Percentiles rank a stretch among this genome's conserved stretches.
These are phyloP conservation scores for Myotisia sp. DNA, from an alignment of 2,329 filamentous ascomycete genomes.

Conservation along the genomic window DNA sequence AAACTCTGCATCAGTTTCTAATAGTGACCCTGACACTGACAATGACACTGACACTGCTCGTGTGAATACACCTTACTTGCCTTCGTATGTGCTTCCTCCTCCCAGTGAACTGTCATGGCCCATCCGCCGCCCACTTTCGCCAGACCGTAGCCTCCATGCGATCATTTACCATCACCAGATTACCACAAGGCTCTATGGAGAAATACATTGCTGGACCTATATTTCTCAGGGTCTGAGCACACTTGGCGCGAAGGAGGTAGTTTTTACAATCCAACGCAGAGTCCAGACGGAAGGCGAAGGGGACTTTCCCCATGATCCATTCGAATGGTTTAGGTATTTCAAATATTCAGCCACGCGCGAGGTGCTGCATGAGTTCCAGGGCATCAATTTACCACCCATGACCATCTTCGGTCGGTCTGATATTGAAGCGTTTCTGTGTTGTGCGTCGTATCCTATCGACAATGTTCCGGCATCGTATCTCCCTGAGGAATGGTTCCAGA, in stretches of 20 bases:
- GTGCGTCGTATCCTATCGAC: slow-evolving; percentile 5
- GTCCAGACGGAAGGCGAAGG: slow-evolving; percentile 3
- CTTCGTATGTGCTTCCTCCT: no score
- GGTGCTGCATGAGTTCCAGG: slow-evolving; percentile 7
- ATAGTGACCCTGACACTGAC: no score
- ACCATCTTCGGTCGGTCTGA: slow-evolving; percentile 8
- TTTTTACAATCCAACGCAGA: slow-evolving; percentile 7
- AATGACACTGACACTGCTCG: no score
- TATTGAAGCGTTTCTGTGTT: slow-evolving; percentile 7
- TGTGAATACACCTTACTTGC: no score
- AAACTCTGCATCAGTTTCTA: no score
- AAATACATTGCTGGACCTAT: slow-evolving; percentile 9
- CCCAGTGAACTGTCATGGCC: slow-evolving; percentile 6
- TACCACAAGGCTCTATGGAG: slow-evolving; percentile 5
- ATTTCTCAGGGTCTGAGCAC: slow-evolving; percentile 8
- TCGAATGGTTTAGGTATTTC: slow-evolving; percentile 8
- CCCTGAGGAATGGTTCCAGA: slow-evolving; percentile 6
- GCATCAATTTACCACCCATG: slow-evolving; percentile 4
- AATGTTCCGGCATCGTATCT: slow-evolving; percentile 8
- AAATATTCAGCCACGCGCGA: no score
- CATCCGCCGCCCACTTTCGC: slow-evolving; percentile 2
- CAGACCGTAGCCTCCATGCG: slow-evolving; percentile 4
- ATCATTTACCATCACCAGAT: slow-evolving; percentile 8
- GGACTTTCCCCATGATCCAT: slow-evolving; percentile 6
- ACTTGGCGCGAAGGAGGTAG: slow-evolving; percentile 9